These are phyloP conservation scores for Mikania micrantha DNA, from an alignment of 129 eudicot genomes.

Conservation along the genomic window DNA sequence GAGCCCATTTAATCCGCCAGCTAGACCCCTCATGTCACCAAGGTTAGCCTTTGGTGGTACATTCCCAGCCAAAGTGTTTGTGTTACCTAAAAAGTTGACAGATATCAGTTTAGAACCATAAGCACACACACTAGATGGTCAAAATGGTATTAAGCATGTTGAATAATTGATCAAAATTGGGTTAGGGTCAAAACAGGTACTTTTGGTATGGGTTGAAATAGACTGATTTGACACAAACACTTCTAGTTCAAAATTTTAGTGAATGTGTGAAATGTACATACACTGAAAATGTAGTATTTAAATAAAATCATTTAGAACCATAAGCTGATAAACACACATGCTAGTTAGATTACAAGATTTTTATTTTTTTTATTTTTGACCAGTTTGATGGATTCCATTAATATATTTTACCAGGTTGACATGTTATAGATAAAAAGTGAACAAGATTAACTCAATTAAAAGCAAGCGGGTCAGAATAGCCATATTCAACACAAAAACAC, in stretches of 20 bases:
- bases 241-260: background rate
- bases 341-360: no score
- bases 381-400: background rate
- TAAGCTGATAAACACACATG: no score
- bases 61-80: conserved; percentile 82
- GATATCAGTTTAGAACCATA: background rate
- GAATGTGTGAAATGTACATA: background rate
- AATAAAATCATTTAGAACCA: no score
- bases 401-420: background rate
- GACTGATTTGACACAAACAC: background rate
- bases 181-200: background rate
- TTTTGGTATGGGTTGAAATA: background rate
- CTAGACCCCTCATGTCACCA: conserved; percentile 77
- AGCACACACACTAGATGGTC: background rate
- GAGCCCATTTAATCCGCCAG: conserved; percentile 64
- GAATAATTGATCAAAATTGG: no score
- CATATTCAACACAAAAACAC: background rate
- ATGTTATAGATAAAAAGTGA: background rate
- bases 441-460: background rate
- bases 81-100: conserved; percentile 44
- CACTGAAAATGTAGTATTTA: no score
- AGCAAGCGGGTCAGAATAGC: background rate
- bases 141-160: background rate
- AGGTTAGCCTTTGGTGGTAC: conserved; percentile 91
- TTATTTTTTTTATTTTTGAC: background rate